Evolutionary conservation across 228 moss, liverwort and hornwort genomes (phyloP), one percentile per base, ranked within the genome.

Genomic region (Sphagnum fallax): DNA sequence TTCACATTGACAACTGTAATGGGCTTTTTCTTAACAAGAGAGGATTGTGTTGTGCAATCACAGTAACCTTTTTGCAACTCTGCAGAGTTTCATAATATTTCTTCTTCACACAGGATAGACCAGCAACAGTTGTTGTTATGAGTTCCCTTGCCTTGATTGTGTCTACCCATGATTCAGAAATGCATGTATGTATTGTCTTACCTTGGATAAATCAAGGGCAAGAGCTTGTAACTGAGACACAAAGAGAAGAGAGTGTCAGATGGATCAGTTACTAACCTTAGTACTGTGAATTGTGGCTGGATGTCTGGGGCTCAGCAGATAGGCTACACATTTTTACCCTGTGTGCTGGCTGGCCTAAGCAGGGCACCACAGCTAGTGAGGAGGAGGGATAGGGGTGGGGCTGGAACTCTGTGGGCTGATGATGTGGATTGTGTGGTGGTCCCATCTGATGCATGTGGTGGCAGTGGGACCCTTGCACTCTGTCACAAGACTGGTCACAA

Each of bases 361-460:
- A 87, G 84, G 68, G 95, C 95, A 63, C 95, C 95, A 16, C 92
- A 96, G 62, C 91, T 90, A 75, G 74, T 88, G 6, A 75, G 73
- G 63, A 88, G 82, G 75, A 67, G 74, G 71, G 76, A 79, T 52
- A 65, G 77, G 51, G 65, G 80, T 52, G 61, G 69, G 13, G 71
- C 52, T 73, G 80, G 86, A 70, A 86, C 85, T 6, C 49, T 96
- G 10, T 96, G 95, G 92, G 83, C 87, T 51, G 75, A 80, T 50
- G 95, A 96, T 76, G 91, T 91, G 16, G 95, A 92, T 70, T 89
- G 92, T 70, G 88, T 96, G 52, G 84, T 96, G 65, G 88, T 96
- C 62, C 95, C 95, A 10, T 79, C 79, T 8, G 91, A 92, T 57
- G 95, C 95, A 55, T 92, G 95, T 75, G 91, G 89, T 52, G 95